Evolutionary conservation across 2,329 filamentous ascomycete species (phyloP), one percentile per base, ranked within the genome.

Genomic region (Zalaria sp.): DNA sequence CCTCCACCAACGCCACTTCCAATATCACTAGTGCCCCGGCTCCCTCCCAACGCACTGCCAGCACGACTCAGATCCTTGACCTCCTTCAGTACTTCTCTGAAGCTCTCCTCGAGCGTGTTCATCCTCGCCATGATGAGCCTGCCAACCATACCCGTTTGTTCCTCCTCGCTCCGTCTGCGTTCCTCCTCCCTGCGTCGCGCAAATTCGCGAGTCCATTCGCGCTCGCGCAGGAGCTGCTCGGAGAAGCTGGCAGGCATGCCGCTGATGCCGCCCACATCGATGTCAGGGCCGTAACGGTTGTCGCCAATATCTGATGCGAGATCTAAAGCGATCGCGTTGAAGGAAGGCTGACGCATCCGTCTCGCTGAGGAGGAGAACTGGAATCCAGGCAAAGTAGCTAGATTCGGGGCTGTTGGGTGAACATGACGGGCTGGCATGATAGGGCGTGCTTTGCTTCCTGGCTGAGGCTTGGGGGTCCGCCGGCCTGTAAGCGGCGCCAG

Each of bases 21-120:
- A 9, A 45, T 43, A n/a, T 53, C 56, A 29, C 54, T 57, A 11
- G 54, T 52, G 25, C 53, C 43, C 27, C 56, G 43, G 54, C 55
- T 9, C 28, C 39, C 43, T 47, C 25, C 11, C 39, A 27, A 46
- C 44, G n/a, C 45, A 46, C 35, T 49, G 47, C 26, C 46, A 51
- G 42, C 54, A 7, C n/a, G 7, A 7, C 29, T 48, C 34, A 49
- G 29, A 38, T 55, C 56, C 39, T 56, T 58, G 34, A 61, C 57
- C 46, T 59, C 58, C 41, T 51, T 56, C 27, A 61, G 42, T 6
- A 62, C 80, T 45, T 94, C 85, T 2, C 82, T 74, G 58, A 96
- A 89, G 9, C 87, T 82, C 61, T 93, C 86, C 58, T 96, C 88
- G 2, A 96, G 70, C 5, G 82, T 89, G 58, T 91, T 91, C 86